phyloP scores from a whole-genome alignment of 805 yeast species.

The Yamadazyma scolyti region DNA sequence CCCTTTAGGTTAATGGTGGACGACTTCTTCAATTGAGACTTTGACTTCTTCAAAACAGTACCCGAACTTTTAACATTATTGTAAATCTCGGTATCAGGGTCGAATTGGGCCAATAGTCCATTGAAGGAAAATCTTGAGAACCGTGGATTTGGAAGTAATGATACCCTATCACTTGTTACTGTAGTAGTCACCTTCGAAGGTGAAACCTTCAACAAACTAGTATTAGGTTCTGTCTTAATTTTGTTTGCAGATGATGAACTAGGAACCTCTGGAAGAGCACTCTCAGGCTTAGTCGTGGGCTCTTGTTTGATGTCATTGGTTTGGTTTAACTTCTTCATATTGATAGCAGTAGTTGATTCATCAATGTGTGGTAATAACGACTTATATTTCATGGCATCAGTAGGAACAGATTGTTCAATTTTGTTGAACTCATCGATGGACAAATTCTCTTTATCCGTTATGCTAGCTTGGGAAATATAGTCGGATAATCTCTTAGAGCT shows the following conservation, averaged over 20 bases:
- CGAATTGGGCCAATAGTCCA: conserved; percentile 23
- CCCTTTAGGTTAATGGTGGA: conserved; percentile 24
- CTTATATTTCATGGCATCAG: conserved; percentile 6
- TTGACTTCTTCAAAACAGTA: conserved; percentile 2
- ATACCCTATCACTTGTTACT: conserved; percentile 6
- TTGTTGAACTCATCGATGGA: conserved; percentile 4
- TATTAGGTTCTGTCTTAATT: no score
- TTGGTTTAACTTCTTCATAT: neutral
- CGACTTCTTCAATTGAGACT: conserved; percentile 15
- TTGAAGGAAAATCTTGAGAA: conserved; percentile 42
- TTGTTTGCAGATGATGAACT: no score
- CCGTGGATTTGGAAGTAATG: conserved; percentile 38
- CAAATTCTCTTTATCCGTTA: conserved; percentile 7
- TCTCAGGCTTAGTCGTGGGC: neutral
- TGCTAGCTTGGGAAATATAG: conserved; percentile 16
- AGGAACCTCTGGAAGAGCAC: no score
- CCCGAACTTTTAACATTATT: conserved; percentile 2
- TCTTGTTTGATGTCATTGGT: neutral
- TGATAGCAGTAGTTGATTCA: conserved; percentile 1
- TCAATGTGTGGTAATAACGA: conserved; percentile 7
- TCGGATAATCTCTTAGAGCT: conserved; percentile 29
- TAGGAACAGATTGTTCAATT: neutral
- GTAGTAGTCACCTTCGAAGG: neutral
- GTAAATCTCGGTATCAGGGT: conserved; percentile 6
- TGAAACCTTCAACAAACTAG: neutral